These are phyloP conservation scores for Aspergillus jensenii DNA, from an alignment of 2,329 filamentous ascomycete species.

Conservation along the genomic window DNA sequence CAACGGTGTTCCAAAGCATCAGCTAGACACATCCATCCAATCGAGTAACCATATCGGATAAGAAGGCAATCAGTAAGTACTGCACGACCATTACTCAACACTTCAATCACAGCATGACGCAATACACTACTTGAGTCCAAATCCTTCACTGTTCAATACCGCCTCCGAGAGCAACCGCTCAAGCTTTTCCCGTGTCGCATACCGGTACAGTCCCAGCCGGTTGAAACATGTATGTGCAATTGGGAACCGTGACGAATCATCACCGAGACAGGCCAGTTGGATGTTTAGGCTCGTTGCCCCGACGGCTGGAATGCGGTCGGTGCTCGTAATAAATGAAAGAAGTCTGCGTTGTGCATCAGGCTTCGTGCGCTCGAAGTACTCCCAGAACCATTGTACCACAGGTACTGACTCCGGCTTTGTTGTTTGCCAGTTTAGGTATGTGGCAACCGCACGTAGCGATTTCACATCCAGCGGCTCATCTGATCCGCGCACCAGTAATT, in stretches of 20 bases:
- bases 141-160: constrained; percentile 87
- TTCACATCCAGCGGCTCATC: constrained; percentile 79
- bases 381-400: constrained; percentile 85
- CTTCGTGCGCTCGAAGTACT: constrained; percentile 67
- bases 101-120: not conserved
- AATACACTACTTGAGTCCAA: constrained; percentile 68
- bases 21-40: not conserved
- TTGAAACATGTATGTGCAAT: constrained; percentile 93
- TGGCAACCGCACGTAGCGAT: constrained; percentile 72
- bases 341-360: constrained; percentile 73
- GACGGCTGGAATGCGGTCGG: constrained; percentile 85
- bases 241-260: constrained; percentile 73
- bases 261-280: constrained; percentile 71
- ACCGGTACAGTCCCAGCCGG: constrained; percentile 73
- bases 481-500: constrained; percentile 79
- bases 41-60: not conserved
- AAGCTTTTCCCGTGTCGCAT: constrained; percentile 64
- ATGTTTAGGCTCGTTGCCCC: constrained; percentile 78
- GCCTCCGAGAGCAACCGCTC: constrained; percentile 77
- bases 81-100: not conserved
- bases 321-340: constrained; percentile 84
- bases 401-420: constrained; percentile 58
- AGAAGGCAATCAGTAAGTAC: not conserved
- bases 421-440: constrained; percentile 76
- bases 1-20: not conserved